Conservation (phyloP, 192 early-diverging fungal genomes). For the Coemansia sp. region DNA sequence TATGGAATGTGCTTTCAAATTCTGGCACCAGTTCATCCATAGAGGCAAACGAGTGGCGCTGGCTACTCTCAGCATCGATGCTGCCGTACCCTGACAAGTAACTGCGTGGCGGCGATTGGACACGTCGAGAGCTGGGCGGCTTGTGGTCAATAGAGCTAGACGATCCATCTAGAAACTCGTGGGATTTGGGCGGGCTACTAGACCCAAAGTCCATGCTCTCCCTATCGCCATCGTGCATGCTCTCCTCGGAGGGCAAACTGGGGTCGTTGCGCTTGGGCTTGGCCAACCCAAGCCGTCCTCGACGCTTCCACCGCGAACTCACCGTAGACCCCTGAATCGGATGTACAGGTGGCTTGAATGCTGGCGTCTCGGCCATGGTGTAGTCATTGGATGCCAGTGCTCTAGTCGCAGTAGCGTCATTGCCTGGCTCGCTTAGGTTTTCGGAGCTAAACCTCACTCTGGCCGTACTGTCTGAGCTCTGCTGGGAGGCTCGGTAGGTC, state of each 20-base stretch:
- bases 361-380: conserved; percentile 29
- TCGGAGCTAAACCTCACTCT: conserved; percentile 9
- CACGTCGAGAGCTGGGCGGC: conserved; percentile 6
- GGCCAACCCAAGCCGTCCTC: conserved; percentile 44
- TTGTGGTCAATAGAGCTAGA: conserved; percentile 17
- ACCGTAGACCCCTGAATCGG: conserved; percentile 37
- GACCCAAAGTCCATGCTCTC: conserved; percentile 2
- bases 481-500: conserved; percentile 6
- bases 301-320: conserved; percentile 40
- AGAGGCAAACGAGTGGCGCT: conserved; percentile 19
- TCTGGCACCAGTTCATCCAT: conserved; percentile 26
- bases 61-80: conserved; percentile 12
- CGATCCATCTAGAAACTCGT: conserved; percentile 23
- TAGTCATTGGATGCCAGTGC: neutral
- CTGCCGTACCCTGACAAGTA: conserved; percentile 13
- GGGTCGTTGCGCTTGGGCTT: conserved; percentile 38
- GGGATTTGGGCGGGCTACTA: conserved; percentile 18
- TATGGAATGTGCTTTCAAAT: conserved; percentile 32
- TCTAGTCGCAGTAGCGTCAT: neutral
- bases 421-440: neutral
- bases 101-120: conserved; percentile 20
- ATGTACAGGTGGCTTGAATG: conserved; percentile 36
- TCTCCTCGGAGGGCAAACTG: conserved; percentile 16
- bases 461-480: conserved; percentile 9
- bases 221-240: conserved; percentile 3